These are phyloP conservation scores for Dillenia turbinata DNA, from an alignment of 164 flowering plant species.

Conservation along the genomic window DNA sequence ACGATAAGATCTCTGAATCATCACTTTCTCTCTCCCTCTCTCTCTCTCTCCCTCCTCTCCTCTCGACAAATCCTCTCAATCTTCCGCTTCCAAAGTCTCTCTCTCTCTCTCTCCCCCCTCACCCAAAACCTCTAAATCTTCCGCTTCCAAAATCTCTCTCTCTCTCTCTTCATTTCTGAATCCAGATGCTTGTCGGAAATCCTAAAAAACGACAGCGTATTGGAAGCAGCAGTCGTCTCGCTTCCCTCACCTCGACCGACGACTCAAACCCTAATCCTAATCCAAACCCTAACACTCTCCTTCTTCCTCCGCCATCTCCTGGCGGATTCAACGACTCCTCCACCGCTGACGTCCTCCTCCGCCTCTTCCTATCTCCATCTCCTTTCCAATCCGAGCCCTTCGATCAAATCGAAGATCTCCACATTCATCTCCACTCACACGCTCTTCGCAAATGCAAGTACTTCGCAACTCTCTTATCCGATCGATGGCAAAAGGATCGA, in stretches of 20 bases:
- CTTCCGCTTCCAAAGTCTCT: too few relatives aligned
- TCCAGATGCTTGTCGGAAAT: slow-evolving; percentile 6
- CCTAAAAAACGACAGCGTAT: slow-evolving; percentile 43
- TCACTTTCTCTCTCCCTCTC: too few relatives aligned
- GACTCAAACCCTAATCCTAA: slow-evolving; percentile 15
- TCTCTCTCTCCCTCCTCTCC: too few relatives aligned
- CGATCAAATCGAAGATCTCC: slow-evolving; percentile 15
- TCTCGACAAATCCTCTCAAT: too few relatives aligned
- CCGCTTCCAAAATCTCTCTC: too few relatives aligned
- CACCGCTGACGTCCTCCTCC: slow-evolving; percentile 62
- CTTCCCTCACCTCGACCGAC: slow-evolving; percentile 21
- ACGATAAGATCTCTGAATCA: too few relatives aligned
- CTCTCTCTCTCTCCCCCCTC: too few relatives aligned
- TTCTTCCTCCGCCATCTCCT: slow-evolving; percentile 12
- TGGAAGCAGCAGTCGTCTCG: slow-evolving; percentile 25
- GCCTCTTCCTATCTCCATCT: slow-evolving; percentile 10
- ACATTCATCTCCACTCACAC: slow-evolving; percentile 61
- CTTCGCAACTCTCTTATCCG: slow-evolving; percentile 73
- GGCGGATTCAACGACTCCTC: slow-evolving; percentile 54
- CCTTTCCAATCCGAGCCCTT: slow-evolving; percentile 9
- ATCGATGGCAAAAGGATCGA: slow-evolving; percentile 52
- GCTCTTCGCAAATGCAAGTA: slow-evolving; percentile 55
- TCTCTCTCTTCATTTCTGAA: too few relatives aligned
- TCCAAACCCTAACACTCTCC: slow-evolving; percentile 17
- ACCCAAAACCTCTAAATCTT: too few relatives aligned